These are phyloP conservation scores for Alloascoidea hylecoeti DNA, from an alignment of 805 yeast genomes.

Conservation along the genomic window DNA sequence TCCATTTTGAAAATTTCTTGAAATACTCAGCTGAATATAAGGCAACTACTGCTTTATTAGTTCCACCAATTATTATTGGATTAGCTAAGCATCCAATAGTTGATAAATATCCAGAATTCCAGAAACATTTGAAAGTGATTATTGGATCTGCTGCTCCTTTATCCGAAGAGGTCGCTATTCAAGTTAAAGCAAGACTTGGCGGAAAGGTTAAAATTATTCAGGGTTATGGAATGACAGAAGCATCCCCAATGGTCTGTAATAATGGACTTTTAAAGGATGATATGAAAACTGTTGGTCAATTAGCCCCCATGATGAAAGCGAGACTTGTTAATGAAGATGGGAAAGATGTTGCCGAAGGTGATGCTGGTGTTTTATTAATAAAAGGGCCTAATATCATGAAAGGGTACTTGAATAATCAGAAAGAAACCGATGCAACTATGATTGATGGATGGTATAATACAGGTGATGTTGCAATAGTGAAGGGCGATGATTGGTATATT, in stretches of 20 bases:
- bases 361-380: conserved; percentile 38
- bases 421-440: conserved; percentile 31
- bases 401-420: conserved; percentile 34
- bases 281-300: conserved; percentile 31
- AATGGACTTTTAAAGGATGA: too few species aligned
- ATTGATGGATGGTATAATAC: conserved; percentile 42
- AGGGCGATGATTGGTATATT: conserved; percentile 14
- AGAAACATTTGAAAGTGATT: conserved; percentile 22
- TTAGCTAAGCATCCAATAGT: conserved; percentile 29
- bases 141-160: conserved; percentile 35
- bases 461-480: conserved; percentile 36
- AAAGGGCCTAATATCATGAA: conserved; percentile 42
- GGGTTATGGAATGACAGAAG: conserved; percentile 53
- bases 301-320: conserved; percentile 32
- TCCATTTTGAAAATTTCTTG: conserved; percentile 18
- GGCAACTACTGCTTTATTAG: conserved; percentile 25
- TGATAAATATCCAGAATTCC: conserved; percentile 26
- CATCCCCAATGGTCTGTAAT: conserved; percentile 40
- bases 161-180: not conserved
- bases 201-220: conserved; percentile 15
- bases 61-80: conserved; percentile 26
- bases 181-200: not conserved
- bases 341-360: conserved; percentile 32
- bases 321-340: conserved; percentile 24
- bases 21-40: conserved; percentile 13